phyloP scores from a whole-genome alignment of 1,284 basidiomycete genomes.

The Irpex sp. region DNA sequence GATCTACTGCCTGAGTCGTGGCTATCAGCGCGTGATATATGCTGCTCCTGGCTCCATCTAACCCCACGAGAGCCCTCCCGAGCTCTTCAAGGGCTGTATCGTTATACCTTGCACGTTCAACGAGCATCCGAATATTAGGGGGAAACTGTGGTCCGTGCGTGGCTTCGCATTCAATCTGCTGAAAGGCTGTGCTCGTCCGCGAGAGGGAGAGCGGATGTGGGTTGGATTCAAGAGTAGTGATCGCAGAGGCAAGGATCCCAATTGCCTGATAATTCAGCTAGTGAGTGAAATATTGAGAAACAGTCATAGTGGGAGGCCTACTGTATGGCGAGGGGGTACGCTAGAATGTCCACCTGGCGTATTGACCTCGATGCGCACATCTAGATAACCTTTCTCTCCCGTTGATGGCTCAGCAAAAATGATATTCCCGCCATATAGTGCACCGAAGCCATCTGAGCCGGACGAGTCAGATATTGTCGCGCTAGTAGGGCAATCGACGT shows the following conservation, averaged over 20 bases:
- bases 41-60: constrained; percentile 20
- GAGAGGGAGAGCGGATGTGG: constrained; percentile 45
- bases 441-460: constrained; percentile 36
- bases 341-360: constrained; percentile 77
- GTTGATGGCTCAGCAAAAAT: constrained; percentile 59
- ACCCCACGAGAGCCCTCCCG: constrained; percentile 40
- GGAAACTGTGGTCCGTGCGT: constrained; percentile 28
- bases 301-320: constrained; percentile 25
- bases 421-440: constrained; percentile 38
- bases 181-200: constrained; percentile 28
- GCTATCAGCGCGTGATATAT: constrained; percentile 45
- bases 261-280: constrained; percentile 47
- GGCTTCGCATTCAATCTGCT: constrained; percentile 30
- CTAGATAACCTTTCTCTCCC: constrained; percentile 73
- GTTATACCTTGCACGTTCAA: constrained; percentile 17
- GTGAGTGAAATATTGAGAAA: not conserved
- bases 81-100: constrained; percentile 46
- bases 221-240: constrained; percentile 56
- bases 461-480: not conserved
- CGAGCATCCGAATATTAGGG: constrained; percentile 18
- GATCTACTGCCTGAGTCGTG: constrained; percentile 79
- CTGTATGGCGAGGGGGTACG: constrained; percentile 68
- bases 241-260: constrained; percentile 59
- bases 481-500: not conserved
- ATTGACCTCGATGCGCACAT: constrained; percentile 54